Evolutionary conservation across 306 rosid species (phyloP).

Genomic region (Pyrus betulifolia): DNA sequence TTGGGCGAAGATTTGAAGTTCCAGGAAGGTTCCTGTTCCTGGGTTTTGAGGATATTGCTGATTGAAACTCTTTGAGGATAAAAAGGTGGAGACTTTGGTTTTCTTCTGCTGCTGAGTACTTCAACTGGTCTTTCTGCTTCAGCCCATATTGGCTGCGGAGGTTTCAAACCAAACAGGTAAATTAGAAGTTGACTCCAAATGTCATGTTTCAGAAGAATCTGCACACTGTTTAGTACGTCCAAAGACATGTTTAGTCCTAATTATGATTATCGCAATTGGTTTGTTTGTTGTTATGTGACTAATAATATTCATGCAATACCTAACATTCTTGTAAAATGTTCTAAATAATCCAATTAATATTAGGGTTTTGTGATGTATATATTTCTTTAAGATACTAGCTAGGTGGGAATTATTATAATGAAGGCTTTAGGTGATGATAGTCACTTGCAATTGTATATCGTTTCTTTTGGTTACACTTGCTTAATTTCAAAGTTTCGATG

Average conservation of each 20-base stretch:
- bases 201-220: background rate
- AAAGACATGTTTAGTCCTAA: background rate
- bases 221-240: background rate
- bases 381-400: background rate
- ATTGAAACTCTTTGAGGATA: constrained; percentile 58
- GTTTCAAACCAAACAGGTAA: background rate
- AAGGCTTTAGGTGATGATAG: background rate
- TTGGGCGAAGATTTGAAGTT: constrained; percentile 20
- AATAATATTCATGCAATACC: background rate
- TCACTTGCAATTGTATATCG: too few relatives aligned
- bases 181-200: background rate
- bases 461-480: too few relatives aligned
- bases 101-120: constrained; percentile 25
- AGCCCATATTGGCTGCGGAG: constrained; percentile 83
- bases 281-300: background rate
- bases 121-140: constrained; percentile 49
- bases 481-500: too few relatives aligned
- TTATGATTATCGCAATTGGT: background rate
- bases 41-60: constrained; percentile 23
- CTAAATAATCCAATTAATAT: background rate
- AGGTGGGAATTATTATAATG: background rate
- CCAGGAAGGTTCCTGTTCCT: constrained; percentile 20
- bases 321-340: background rate
- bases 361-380: background rate
- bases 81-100: constrained; percentile 18